phyloP scores from a whole-genome alignment of 2,329 filamentous ascomycete species.

The Ophiostoma quercus region DNA sequence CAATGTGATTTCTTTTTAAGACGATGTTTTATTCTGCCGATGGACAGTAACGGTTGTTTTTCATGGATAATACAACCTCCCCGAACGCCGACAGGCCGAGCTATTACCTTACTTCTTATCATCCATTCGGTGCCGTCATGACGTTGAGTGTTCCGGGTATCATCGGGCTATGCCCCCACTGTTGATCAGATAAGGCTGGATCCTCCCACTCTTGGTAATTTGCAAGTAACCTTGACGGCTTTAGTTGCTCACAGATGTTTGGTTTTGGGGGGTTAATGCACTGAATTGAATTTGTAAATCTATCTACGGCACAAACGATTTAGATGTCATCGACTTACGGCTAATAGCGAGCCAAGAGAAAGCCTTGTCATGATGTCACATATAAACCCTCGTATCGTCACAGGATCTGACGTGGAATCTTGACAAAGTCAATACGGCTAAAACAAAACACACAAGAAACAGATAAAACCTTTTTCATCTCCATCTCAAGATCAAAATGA shows the following conservation, averaged over 20 bases:
- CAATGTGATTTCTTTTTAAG: not conserved
- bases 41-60: not conserved
- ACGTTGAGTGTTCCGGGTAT: not conserved
- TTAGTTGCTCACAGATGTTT: not conserved
- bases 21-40: not conserved
- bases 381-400: too few species aligned
- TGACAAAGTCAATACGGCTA: too few species aligned
- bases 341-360: too few species aligned
- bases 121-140: not conserved
- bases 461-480: too few species aligned
- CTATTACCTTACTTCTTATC: not conserved
- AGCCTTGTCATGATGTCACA: too few species aligned
- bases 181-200: not conserved
- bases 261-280: too few species aligned
- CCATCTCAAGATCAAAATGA: conserved; percentile 8
- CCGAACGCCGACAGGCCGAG: not conserved
- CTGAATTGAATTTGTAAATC: too few species aligned
- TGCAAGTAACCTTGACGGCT: not conserved
- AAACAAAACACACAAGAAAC: too few species aligned
- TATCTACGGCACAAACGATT: too few species aligned
- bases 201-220: not conserved
- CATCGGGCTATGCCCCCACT: not conserved
- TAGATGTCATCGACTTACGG: too few species aligned
- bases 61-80: not conserved
- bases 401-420: too few species aligned